Conservation (phyloP, 2,329 filamentous ascomycete species). For the Diaporthe batatas region DNA sequence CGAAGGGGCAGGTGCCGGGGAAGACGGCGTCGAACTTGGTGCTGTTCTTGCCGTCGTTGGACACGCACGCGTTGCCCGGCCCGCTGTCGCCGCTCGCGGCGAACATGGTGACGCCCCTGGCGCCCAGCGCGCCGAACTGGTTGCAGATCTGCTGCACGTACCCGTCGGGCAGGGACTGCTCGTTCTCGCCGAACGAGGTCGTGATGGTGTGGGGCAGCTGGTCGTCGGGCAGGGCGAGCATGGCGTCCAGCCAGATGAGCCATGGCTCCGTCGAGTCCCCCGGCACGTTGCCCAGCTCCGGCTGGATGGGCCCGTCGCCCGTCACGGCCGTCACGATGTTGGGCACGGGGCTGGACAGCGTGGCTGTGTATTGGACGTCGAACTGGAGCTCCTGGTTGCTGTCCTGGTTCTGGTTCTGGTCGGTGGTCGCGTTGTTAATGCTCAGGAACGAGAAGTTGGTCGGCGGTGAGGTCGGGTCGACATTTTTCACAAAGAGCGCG, state of each 20-base stretch:
- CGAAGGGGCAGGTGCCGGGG: conserved; percentile 65
- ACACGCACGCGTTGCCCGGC: conserved; percentile 48
- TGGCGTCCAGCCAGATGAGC: conserved; percentile 61
- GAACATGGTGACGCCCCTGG: conserved; percentile 75
- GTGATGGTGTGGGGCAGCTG: conserved; percentile 73
- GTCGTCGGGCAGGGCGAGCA: conserved; percentile 66
- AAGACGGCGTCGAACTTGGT: conserved; percentile 59
- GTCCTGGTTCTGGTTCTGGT: conserved; percentile 45
- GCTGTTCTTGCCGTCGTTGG: conserved; percentile 44
- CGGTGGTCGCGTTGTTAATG: conserved; percentile 53
- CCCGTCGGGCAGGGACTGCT: conserved; percentile 69
- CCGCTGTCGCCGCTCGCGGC: conserved; percentile 72
- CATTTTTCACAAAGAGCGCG: conserved; percentile 35
- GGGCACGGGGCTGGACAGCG: conserved; percentile 64
- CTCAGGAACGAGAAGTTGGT: conserved; percentile 67
- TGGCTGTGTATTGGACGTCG: conserved; percentile 72
- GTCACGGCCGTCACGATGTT: conserved; percentile 37
- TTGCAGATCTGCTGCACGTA: conserved; percentile 67
- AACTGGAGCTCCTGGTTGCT: conserved; percentile 71
- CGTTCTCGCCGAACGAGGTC: conserved; percentile 78
- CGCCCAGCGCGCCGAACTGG: conserved; percentile 75
- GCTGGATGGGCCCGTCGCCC: conserved; percentile 48
- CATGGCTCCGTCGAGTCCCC: conserved; percentile 73
- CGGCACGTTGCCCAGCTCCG: conserved; percentile 46
- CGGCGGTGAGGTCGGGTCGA: conserved; percentile 14